These are phyloP conservation scores for Entomortierella chlamydospora DNA, from an alignment of 192 early-diverging fungal species.

Conservation along the genomic window DNA sequence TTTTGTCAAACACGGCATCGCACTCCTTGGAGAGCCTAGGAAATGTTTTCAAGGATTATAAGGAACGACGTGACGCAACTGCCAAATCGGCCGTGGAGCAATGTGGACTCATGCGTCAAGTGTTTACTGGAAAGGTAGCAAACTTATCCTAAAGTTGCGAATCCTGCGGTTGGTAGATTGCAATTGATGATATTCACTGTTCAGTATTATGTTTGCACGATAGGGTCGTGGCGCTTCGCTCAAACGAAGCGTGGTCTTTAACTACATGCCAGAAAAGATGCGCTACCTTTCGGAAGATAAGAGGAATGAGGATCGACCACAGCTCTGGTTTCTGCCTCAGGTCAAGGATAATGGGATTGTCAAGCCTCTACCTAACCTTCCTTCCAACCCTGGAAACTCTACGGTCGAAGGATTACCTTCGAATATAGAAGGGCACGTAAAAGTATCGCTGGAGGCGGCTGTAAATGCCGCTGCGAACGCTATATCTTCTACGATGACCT, in stretches of 20 bases:
- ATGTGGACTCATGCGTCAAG: conserved; percentile 19
- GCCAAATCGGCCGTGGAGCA: conserved; percentile 48
- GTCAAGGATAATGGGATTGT: conserved; percentile 33
- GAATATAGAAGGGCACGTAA: neutral
- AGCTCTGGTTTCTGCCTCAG: conserved; percentile 43
- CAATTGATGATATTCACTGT: neutral
- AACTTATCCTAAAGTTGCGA: no score
- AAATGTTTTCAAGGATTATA: conserved; percentile 30
- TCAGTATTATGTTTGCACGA: neutral
- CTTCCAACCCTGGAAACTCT: neutral
- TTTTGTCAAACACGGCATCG: conserved; percentile 13
- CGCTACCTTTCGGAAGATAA: conserved; percentile 44
- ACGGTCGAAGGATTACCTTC: neutral
- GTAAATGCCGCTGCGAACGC: neutral
- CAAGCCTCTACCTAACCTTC: conserved; percentile 1
- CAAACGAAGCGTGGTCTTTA: conserved; percentile 41
- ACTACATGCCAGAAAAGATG: conserved; percentile 51
- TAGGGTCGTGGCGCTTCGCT: conserved; percentile 47
- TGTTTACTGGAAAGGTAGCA: conserved; percentile 47
- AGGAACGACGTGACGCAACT: conserved; percentile 21
- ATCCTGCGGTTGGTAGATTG: neutral
- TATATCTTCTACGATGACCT: neutral
- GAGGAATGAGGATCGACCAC: conserved; percentile 41
- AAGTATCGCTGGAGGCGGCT: conserved; percentile 4
- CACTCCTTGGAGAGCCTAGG: conserved; percentile 16